Evolutionary conservation across 352 stramenopile species (phyloP).

Genomic region (Phytophthora melonis): DNA sequence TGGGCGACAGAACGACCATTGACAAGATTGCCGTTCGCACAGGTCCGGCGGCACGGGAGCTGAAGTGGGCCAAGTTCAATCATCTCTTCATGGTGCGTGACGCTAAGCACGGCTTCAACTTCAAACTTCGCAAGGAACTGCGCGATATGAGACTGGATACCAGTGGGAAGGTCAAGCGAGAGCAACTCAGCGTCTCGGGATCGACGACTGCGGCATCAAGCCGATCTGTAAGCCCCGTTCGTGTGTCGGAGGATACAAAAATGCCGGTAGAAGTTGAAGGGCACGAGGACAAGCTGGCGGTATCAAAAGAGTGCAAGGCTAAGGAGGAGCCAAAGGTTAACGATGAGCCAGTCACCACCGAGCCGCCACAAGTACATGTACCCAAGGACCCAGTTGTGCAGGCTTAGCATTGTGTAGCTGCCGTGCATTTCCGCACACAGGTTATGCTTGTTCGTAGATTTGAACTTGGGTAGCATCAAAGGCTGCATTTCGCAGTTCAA

Average conservation of each 20-base stretch:
- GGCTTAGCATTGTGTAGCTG: conserved; percentile 13
- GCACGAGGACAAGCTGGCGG: not conserved
- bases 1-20: conserved; percentile 53
- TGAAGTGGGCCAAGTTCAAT: conserved; percentile 61
- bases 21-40: conserved; percentile 70
- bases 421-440: conserved; percentile 18
- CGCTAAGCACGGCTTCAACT: conserved; percentile 73
- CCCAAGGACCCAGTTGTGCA: conserved; percentile 2
- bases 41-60: conserved; percentile 64
- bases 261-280: not conserved
- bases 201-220: conserved; percentile 43
- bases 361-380: conserved; percentile 3
- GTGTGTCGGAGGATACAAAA: conserved; percentile 5
- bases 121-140: conserved; percentile 71
- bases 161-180: conserved; percentile 30
- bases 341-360: conserved; percentile 5
- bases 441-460: conserved; percentile 17
- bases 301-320: not conserved
- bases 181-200: conserved; percentile 35
- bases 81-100: conserved; percentile 73
- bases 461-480: not conserved
- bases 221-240: conserved; percentile 38
- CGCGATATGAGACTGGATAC: conserved; percentile 46
- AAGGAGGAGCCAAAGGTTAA: not conserved
- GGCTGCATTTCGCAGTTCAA: conserved; percentile 11